Evolutionary conservation across 495 filamentous ascomycete species (phyloP), one percentile per base, ranked within the genome.

Genomic region (Talaromyces proteolyticus): DNA sequence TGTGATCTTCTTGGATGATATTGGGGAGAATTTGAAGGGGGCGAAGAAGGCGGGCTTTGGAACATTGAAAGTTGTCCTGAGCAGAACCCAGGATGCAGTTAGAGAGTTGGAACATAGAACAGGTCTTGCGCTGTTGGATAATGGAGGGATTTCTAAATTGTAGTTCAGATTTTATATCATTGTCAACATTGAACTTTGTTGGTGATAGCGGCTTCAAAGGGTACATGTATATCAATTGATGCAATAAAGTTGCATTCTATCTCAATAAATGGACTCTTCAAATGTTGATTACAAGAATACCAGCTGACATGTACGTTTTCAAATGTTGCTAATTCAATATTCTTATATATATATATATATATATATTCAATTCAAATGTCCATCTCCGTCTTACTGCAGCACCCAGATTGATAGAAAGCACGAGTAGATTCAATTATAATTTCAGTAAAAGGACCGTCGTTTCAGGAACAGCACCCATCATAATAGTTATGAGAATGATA

Each of bases 1-100:
- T 46, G 69, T 95, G 42, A 71, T 95, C 16, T 97, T 98, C 65
- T 64, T 96, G 44, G 93, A 98, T 73, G 93, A 98, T 67, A 97
- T 98, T 60, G 93, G 93, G 0, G 81, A 88, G 71, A 98, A 98
- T 63, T 64, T 96, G 56, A 92, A 90, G 70, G 80, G 77, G 10
- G 93, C 85, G 10, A 90, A 77, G 70, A 73, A 68, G 46, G 63
- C 81, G 10, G 93, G 93, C 21, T 85, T 97, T 63, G 67, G 75
- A 50, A 96, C 91, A 2, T 75, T 98, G 53, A 94, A 86, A 61
- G 93, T 97, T 2, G 70, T 76, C 6, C 69, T 96, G 24, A 91
- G 91, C 23, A 82, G 72, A 63, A 83, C 84, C 5, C 82, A 79
- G 69, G 82, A 89, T 66, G 92, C 91, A 10, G 85, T 88, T 12